phyloP scores from a whole-genome alignment of 805 yeast species.

The Jamesozyma hellenica region DNA sequence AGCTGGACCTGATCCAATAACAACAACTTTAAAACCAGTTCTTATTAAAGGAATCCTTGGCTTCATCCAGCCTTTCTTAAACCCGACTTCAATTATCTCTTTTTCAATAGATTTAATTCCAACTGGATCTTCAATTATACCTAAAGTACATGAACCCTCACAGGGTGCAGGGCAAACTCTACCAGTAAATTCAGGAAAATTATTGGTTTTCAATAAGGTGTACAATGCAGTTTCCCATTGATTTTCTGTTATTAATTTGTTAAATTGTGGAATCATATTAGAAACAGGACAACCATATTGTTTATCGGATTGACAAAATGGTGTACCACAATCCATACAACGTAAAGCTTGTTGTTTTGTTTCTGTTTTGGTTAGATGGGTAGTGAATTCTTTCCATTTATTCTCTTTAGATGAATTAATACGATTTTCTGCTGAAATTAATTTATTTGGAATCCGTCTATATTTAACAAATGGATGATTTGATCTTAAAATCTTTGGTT shows the following conservation, averaged over 20 bases:
- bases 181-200: constrained; percentile 97
- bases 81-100: constrained; percentile 92
- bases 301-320: constrained; percentile 95
- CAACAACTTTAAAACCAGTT: constrained; percentile 77
- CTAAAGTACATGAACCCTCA: constrained; percentile 92
- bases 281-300: constrained; percentile 84
- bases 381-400: constrained; percentile 86
- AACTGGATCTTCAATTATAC: constrained; percentile 61
- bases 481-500: constrained; percentile 41
- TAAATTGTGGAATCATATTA: constrained; percentile 95
- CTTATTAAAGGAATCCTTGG: constrained; percentile 71
- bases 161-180: constrained; percentile 99
- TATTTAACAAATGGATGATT: constrained; percentile 68
- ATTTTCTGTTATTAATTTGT: constrained; percentile 88
- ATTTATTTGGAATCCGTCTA: constrained; percentile 36
- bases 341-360: constrained; percentile 88
- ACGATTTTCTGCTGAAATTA: background rate
- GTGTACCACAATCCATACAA: constrained; percentile 99
- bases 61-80: constrained; percentile 91
- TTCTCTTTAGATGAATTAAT: constrained; percentile 18
- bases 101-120: constrained; percentile 94
- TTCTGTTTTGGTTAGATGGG: constrained; percentile 72
- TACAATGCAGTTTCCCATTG: constrained; percentile 92
- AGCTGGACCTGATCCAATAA: constrained; percentile 69
- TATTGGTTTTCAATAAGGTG: constrained; percentile 87